phyloP scores from a whole-genome alignment of 1,284 basidiomycete genomes.

The Ceratobasidium sp. region DNA sequence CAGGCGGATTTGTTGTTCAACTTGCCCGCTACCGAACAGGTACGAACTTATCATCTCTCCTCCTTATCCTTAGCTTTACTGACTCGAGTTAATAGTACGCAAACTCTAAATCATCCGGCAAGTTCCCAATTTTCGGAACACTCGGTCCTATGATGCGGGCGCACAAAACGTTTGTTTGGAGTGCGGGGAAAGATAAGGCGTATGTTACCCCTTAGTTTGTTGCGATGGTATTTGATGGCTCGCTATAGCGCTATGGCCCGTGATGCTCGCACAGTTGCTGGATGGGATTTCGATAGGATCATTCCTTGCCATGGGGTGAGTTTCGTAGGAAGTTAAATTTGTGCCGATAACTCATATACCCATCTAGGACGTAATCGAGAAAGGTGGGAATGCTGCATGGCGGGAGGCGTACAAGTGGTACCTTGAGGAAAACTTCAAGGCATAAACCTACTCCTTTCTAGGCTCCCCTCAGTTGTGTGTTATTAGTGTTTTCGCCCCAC shows the following conservation, averaged over 20 bases:
- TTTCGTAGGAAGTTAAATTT: slow-evolving; percentile 43
- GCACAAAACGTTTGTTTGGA: slow-evolving; percentile 70
- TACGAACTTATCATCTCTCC: slow-evolving; percentile 54
- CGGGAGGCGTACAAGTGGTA: slow-evolving; percentile 58
- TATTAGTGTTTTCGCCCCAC: too few relatives aligned
- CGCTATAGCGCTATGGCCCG: slow-evolving; percentile 76
- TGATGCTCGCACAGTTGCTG: slow-evolving; percentile 77
- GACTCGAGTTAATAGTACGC: slow-evolving; percentile 54
- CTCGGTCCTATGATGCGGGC: slow-evolving; percentile 73
- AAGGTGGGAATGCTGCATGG: slow-evolving; percentile 80
- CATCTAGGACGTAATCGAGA: slow-evolving; percentile 85
- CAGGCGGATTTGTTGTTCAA: slow-evolving; percentile 94
- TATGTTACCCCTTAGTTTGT: slow-evolving; percentile 58
- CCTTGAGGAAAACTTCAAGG: slow-evolving; percentile 48
- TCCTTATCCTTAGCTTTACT: neutral
- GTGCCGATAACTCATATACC: slow-evolving; percentile 53
- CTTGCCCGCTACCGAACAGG: slow-evolving; percentile 89
- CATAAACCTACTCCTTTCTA: neutral
- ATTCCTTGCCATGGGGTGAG: slow-evolving; percentile 94
- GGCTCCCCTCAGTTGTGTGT: too few relatives aligned
- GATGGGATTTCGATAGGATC: slow-evolving; percentile 90
- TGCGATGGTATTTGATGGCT: neutral
- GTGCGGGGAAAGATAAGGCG: slow-evolving; percentile 72
- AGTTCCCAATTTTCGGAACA: slow-evolving; percentile 63
- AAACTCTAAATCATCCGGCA: slow-evolving; percentile 67